Base-by-base conservation (phyloP, 2,329 filamentous ascomycete genomes). In the Cadophora malorum region DNA sequence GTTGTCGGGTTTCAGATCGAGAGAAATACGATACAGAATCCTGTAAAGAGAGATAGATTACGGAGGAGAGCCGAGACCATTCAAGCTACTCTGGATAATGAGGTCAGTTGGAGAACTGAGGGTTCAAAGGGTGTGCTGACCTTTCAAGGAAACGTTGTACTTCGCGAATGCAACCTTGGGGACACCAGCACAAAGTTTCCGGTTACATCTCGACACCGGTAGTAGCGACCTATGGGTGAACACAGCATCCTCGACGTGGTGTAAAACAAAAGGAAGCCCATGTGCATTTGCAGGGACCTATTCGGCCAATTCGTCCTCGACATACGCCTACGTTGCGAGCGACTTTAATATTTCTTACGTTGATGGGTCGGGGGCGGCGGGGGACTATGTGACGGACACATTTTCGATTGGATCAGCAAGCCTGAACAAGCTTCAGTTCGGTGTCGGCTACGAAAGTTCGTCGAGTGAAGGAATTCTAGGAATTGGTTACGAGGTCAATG, bases 321-420 rank as follows among this genome's bases (percentile, higher is more conserved):
- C 93, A 1, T 95, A 94, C 79, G 75, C 84, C 41, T 93, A 90
- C 76, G 79, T 97, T 65, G 89, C 88, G 70, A 89, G 86, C 75
- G 84, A 88, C 69, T 97, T 97, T 82, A 94, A 95, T 80, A 97
- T 97, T 71, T 89, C 89, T 1, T 97, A 97, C 73, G 90, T 91
- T 50, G 94, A 97, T 79, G 92, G 92, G 56, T 91, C 91, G 0
- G 88, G 89, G 5, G 91, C 93, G 0, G 78, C 81, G 0, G 94
- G 94, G 41, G 91, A 96, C 79, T 97, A 97, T 78, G 92, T 88
- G 2, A 89, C 86, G 4, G 94, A 97, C 76, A 90, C 84, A 0
- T 80, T 97, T 67, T 81, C 79, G 4, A 82, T 94, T 64, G 88
- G 86, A 14, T 81, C 81, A 25, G 78, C 83, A 35, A 83, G 79